Evolutionary conservation across 176 grass and related monocot species (phyloP).

Genomic region (Oryza glumipatula): DNA sequence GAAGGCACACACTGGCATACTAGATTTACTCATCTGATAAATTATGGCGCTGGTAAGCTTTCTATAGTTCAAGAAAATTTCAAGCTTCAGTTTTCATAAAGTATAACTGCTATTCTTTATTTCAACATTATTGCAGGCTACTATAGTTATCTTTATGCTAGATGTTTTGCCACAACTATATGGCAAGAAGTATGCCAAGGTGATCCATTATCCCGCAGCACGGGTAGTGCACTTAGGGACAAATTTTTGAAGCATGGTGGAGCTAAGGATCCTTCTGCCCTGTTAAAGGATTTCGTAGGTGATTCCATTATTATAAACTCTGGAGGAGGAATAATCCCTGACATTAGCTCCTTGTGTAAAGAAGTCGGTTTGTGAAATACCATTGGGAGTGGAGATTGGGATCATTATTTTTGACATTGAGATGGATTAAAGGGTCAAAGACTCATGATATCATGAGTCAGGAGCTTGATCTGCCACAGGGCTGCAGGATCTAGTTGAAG

Average conservation of each 20-base stretch:
- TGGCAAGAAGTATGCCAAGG: conserved; percentile 82
- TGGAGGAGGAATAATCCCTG: conserved; percentile 66
- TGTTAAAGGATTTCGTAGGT: conserved; percentile 79
- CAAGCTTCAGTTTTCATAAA: neutral
- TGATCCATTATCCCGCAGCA: conserved; percentile 69
- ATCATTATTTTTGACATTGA: neutral
- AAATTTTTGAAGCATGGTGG: conserved; percentile 73
- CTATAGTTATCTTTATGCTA: conserved; percentile 94
- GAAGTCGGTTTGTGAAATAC: conserved; percentile 63
- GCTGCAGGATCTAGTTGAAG: neutral
- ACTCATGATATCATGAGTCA: neutral
- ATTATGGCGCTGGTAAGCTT: conserved; percentile 80
- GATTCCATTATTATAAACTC: conserved; percentile 62
- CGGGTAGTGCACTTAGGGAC: conserved; percentile 57
- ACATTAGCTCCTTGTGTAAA: conserved; percentile 63
- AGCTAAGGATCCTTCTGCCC: conserved; percentile 65
- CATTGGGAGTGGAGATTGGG: neutral
- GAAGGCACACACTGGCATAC: conserved; percentile 88
- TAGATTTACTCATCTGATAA: conserved; percentile 86
- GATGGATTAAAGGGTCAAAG: conserved; percentile 1
- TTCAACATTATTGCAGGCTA: conserved; percentile 59
- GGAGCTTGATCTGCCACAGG: conserved; percentile 3
- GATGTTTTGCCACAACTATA: conserved; percentile 90
- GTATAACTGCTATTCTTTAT: neutral
- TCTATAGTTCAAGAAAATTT: conserved; percentile 14